Evolutionary conservation across 2,329 filamentous ascomycete species (phyloP).

Genomic region (Penicillium sp.): DNA sequence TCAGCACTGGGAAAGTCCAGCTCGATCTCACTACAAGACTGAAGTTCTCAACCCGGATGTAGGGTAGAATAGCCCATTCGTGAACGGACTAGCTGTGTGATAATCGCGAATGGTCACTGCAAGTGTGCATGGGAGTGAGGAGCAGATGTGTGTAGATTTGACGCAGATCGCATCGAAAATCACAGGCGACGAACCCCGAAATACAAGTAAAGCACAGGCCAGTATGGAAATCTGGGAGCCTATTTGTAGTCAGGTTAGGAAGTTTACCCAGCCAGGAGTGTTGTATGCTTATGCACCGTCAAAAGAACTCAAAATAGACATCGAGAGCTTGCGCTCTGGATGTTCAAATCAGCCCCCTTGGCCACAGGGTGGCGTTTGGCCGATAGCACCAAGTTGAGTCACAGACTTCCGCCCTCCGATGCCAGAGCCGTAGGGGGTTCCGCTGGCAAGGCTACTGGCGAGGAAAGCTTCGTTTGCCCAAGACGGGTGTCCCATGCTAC

Average conservation of each 20-base stretch:
- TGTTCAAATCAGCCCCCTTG: slow-evolving; percentile 46
- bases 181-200: background rate
- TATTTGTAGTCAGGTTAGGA: background rate
- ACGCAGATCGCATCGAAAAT: background rate
- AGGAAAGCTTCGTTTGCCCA: slow-evolving; percentile 43
- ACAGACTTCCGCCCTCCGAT: slow-evolving; percentile 30
- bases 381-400: slow-evolving; percentile 43
- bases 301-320: slow-evolving; percentile 5
- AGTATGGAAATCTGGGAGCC: background rate
- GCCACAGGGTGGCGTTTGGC: slow-evolving; percentile 50
- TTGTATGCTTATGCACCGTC: slow-evolving; percentile 9
- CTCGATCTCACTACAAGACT: background rate
- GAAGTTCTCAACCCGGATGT: background rate
- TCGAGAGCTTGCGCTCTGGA: slow-evolving; percentile 1
- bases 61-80: background rate
- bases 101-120: slow-evolving; percentile 5
- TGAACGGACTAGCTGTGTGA: background rate
- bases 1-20: background rate
- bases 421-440: slow-evolving; percentile 25
- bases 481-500: slow-evolving; percentile 29
- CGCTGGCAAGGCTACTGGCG: slow-evolving; percentile 30
- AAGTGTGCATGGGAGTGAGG: background rate
- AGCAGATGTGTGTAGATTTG: background rate
- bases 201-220: slow-evolving; percentile 3
- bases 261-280: slow-evolving; percentile 4